Evolutionary conservation across 2,329 filamentous ascomycete genomes (phyloP).

Genomic region (Pyrenochaeta sp.): DNA sequence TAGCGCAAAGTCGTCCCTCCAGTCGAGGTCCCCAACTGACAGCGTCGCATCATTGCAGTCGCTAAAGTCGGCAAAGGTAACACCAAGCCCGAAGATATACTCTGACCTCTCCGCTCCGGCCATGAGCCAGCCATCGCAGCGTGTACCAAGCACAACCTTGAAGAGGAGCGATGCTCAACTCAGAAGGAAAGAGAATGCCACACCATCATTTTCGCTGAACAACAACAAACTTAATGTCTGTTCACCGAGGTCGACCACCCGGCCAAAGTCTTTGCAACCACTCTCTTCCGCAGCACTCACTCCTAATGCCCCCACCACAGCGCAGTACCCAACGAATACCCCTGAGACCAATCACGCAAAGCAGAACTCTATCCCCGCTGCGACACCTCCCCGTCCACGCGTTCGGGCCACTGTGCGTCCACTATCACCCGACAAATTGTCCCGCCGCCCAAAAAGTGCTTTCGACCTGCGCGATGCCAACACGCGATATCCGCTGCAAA

Average conservation of each 20-base stretch:
- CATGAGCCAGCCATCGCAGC: slow-evolving; percentile 8
- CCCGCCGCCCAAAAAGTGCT: slow-evolving; percentile 40
- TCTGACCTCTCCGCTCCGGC: slow-evolving; percentile 28
- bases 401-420: slow-evolving; percentile 27
- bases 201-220: slow-evolving; percentile 8
- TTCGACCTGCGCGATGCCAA: slow-evolving; percentile 37
- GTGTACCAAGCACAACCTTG: slow-evolving; percentile 11
- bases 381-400: slow-evolving; percentile 17
- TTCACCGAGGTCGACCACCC: slow-evolving; percentile 1
- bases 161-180: slow-evolving; percentile 15
- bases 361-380: slow-evolving; percentile 5
- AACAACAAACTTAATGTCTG: slow-evolving; percentile 7
- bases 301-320: slow-evolving; percentile 17
- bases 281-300: slow-evolving; percentile 20
- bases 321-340: slow-evolving; percentile 22
- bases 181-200: slow-evolving; percentile 36
- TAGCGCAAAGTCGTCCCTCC: slow-evolving; percentile 29
- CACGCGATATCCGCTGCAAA: not conserved
- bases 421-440: slow-evolving; percentile 30
- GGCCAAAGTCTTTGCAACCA: slow-evolving; percentile 30
- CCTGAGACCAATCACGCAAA: slow-evolving; percentile 8
- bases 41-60: slow-evolving; percentile 24
- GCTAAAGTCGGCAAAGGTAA: slow-evolving; percentile 14
- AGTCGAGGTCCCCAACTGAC: slow-evolving; percentile 23
- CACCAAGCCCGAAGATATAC: slow-evolving; percentile 24